phyloP scores from a whole-genome alignment of 2,329 filamentous ascomycete genomes.

The Fusarium sublunatum region DNA sequence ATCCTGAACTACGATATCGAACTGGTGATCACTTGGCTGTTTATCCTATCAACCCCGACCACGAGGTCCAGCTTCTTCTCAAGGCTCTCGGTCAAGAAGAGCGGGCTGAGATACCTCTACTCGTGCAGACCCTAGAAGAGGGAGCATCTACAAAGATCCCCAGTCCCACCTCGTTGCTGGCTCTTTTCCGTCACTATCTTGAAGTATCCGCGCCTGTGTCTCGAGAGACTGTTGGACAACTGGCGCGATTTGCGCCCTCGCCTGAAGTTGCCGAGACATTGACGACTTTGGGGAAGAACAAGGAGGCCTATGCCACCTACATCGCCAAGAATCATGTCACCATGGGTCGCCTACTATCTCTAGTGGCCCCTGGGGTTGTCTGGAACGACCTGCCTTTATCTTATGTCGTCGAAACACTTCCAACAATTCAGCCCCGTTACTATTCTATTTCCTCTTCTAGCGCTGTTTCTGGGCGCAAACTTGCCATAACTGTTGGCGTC shows the following conservation, averaged over 20 bases:
- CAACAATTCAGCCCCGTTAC: constrained; percentile 62
- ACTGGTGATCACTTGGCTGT: constrained; percentile 57
- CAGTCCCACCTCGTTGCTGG: constrained; percentile 53
- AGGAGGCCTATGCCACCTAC: constrained; percentile 34
- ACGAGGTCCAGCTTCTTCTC: constrained; percentile 50
- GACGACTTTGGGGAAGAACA: constrained; percentile 31
- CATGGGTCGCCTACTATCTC: constrained; percentile 41
- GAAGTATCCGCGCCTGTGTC: constrained; percentile 53
- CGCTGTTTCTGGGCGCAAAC: constrained; percentile 44
- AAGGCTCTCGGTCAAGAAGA: constrained; percentile 42
- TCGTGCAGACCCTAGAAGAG: constrained; percentile 40
- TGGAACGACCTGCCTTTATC: constrained; percentile 54
- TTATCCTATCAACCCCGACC: constrained; percentile 54
- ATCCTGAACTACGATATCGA: constrained; percentile 49
- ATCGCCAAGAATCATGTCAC: constrained; percentile 43
- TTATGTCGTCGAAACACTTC: constrained; percentile 67
- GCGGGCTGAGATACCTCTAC: constrained; percentile 40
- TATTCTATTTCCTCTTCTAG: constrained; percentile 72
- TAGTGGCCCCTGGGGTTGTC: constrained; percentile 20
- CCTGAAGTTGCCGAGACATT: constrained; percentile 52
- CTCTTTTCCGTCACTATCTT: constrained; percentile 58
- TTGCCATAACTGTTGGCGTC: constrained; percentile 42
- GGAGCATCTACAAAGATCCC: constrained; percentile 47
- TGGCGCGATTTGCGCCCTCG: constrained; percentile 63
- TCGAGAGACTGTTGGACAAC: constrained; percentile 54